A percentile compares a stretch with the other conserved stretches of the same genome.
phyloP scores from a whole-genome alignment of 331 rosid species.

The Rhamnella rubrinervis region DNA sequence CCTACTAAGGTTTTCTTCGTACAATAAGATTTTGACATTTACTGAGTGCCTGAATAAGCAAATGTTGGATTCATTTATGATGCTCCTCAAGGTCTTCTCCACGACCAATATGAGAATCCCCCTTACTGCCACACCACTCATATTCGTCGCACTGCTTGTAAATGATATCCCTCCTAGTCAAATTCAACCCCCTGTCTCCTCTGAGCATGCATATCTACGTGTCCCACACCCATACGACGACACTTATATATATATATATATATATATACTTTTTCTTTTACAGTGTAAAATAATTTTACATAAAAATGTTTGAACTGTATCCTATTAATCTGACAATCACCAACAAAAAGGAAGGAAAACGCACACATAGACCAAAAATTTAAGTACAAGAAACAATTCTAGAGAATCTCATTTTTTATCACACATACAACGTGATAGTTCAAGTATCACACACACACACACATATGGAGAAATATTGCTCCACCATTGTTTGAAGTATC shows the following conservation, averaged over 20 bases:
- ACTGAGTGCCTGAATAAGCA: constrained; percentile 23
- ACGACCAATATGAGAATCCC: constrained; percentile 44
- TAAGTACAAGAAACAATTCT: too few relatives aligned
- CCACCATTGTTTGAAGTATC: too few relatives aligned
- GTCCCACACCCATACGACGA: constrained; percentile 4
- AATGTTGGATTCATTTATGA: constrained; percentile 12
- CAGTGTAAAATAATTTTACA: too few relatives aligned
- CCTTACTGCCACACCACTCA: constrained; percentile 43
- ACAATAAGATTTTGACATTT: constrained; percentile 18
- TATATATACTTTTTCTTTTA: not conserved
- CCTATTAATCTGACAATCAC: too few relatives aligned
- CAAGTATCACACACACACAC: too few relatives aligned
- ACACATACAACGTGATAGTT: too few relatives aligned
- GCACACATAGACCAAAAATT: too few relatives aligned
- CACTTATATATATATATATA: not conserved
- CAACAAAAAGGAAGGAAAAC: too few relatives aligned
- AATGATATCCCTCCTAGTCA: constrained; percentile 82
- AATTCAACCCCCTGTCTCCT: constrained; percentile 76
- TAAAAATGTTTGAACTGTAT: too few relatives aligned
- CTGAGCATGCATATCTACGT: constrained; percentile 62
- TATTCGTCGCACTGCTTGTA: constrained; percentile 53
- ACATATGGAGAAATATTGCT: too few relatives aligned
- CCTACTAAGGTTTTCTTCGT: too few relatives aligned
- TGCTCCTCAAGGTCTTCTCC: constrained; percentile 56
- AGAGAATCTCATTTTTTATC: too few relatives aligned